phyloP scores from a whole-genome alignment of 768 basidiomycete species.

The Nidularia sp. region DNA sequence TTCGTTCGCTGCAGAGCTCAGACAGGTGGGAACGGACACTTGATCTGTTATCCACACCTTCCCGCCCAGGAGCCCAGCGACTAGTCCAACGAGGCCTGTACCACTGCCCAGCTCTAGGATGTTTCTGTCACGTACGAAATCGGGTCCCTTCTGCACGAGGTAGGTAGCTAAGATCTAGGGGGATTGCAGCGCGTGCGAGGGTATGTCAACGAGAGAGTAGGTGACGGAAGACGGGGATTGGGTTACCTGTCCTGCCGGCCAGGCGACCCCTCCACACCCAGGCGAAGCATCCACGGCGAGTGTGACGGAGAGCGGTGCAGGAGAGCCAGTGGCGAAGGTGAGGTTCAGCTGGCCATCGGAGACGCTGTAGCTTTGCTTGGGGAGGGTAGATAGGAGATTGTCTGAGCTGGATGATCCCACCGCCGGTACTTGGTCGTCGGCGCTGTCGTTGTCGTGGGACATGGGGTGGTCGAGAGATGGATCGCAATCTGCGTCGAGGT shows the following conservation, averaged over 20 bases:
- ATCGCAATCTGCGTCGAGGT: too few species aligned
- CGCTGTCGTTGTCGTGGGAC: constrained; percentile 49
- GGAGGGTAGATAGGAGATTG: constrained; percentile 36
- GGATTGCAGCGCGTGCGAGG: constrained; percentile 1
- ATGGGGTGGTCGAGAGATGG: constrained; percentile 35
- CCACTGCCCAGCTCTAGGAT: constrained; percentile 88
- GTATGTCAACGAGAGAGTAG: neutral
- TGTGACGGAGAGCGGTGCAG: constrained; percentile 31
- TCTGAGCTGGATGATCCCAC: constrained; percentile 13
- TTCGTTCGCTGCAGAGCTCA: constrained; percentile 5
- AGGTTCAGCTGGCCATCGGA: constrained; percentile 44
- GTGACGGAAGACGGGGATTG: constrained; percentile 5
- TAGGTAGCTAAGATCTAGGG: constrained; percentile 75
- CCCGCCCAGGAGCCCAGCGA: constrained; percentile 63
- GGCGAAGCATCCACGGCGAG: constrained; percentile 76
- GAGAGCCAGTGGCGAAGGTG: constrained; percentile 24
- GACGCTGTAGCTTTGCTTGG: constrained; percentile 49
- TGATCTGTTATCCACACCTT: constrained; percentile 88
- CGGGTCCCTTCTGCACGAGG: constrained; percentile 50
- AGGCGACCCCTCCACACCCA: constrained; percentile 89
- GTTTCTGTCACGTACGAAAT: constrained; percentile 46
- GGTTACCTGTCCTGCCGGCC: constrained; percentile 87
- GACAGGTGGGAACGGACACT: constrained; percentile 51
- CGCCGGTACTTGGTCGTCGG: neutral
- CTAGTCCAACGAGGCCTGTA: constrained; percentile 90